These are phyloP conservation scores for Penicillium soppii DNA, from an alignment of 495 filamentous ascomycete genomes.

Conservation along the genomic window DNA sequence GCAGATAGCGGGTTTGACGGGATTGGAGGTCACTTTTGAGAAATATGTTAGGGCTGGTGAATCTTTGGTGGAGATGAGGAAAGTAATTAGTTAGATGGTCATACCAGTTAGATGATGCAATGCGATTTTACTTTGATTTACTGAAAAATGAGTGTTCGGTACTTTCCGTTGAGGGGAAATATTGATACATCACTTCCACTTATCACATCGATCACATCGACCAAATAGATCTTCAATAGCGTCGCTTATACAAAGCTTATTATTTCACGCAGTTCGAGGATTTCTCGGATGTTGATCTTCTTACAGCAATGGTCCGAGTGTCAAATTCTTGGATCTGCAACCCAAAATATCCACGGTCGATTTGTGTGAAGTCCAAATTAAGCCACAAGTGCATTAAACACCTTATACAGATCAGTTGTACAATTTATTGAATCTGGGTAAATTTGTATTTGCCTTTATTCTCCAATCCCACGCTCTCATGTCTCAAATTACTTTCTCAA, in stretches of 20 bases:
- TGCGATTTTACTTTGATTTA: background rate
- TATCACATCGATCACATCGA: background rate
- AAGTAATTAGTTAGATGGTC: background rate
- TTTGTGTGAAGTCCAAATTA: background rate
- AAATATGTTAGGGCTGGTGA: conserved; percentile 32
- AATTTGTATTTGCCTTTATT: background rate
- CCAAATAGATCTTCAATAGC: background rate
- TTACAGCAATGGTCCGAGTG: background rate
- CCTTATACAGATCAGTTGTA: background rate
- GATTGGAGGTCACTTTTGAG: conserved; percentile 36
- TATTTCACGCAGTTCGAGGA: background rate
- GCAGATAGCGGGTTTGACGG: conserved; percentile 29
- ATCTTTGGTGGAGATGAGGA: conserved; percentile 39
- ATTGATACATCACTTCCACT: background rate
- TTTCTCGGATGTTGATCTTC: background rate
- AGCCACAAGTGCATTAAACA: background rate
- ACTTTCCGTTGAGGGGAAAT: background rate
- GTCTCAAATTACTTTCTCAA: background rate
- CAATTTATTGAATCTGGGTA: background rate
- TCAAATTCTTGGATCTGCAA: background rate
- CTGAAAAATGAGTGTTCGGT: background rate
- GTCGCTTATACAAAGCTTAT: background rate
- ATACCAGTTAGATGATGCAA: background rate
- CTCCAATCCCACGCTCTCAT: background rate
- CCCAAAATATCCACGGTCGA: background rate